Conservation (phyloP, 352 stramenopile species). For the Phytophthora aleatoria region DNA sequence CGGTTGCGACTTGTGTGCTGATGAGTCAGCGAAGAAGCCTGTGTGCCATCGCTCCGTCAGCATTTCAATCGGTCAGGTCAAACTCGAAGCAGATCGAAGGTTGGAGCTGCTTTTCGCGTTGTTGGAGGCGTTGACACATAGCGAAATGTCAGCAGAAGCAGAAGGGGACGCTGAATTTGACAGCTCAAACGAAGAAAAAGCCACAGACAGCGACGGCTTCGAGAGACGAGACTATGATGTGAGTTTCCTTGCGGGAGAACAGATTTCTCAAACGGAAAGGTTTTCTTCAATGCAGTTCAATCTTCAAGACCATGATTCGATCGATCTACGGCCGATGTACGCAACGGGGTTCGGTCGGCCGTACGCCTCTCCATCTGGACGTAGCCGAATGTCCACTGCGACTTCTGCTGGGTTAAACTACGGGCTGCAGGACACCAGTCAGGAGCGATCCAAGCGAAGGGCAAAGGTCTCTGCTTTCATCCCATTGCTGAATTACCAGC, state of each 20-base stretch:
- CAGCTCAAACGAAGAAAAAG: conserved; percentile 40
- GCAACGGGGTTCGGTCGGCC: conserved; percentile 58
- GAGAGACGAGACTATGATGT: conserved; percentile 38
- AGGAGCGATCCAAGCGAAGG: conserved; percentile 39
- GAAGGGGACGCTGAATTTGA: conserved; percentile 33
- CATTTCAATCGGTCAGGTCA: conserved; percentile 82
- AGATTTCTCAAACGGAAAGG: conserved; percentile 52
- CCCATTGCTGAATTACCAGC: conserved; percentile 78
- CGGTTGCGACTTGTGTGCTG: conserved; percentile 64
- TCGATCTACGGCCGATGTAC: conserved; percentile 70
- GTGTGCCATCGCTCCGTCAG: conserved; percentile 67
- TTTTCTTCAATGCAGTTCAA: conserved; percentile 72
- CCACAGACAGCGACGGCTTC: conserved; percentile 28
- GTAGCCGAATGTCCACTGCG: conserved; percentile 73
- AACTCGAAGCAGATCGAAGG: conserved; percentile 82
- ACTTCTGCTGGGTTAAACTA: conserved; percentile 61
- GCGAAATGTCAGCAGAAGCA: conserved; percentile 36
- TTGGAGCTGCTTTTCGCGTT: conserved; percentile 84
- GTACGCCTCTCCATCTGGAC: conserved; percentile 54
- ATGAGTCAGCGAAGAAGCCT: conserved; percentile 61
- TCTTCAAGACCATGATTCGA: conserved; percentile 58
- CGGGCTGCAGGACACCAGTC: conserved; percentile 31
- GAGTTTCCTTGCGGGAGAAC: conserved; percentile 27
- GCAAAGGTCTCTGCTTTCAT: conserved; percentile 56
- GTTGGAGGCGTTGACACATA: conserved; percentile 69